Evolutionary conservation across 192 early-diverging fungal genomes (phyloP), one percentile per base, ranked within the genome.

Genomic region (Entomortierella beljakovae): DNA sequence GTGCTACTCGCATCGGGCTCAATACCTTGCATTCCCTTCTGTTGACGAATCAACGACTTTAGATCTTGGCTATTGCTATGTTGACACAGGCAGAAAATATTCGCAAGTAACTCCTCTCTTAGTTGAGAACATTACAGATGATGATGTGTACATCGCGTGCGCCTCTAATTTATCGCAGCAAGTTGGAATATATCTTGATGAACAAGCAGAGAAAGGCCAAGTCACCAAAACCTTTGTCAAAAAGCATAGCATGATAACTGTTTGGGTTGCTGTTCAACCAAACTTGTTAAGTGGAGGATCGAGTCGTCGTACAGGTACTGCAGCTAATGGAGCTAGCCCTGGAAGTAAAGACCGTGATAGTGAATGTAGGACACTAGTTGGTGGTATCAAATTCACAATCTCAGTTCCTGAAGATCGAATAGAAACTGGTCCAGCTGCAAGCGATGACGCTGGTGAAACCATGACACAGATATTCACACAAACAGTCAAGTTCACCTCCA

Each of bases 201-300:
- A 89, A 62, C 58, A 74, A 10, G 82, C 84, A 6, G 73, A 84
- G 57, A 75, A 83, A 56, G 87, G 86, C 10, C 83, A 84, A 26
- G 84, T 89, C 2, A 82, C 77, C 6, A 84, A 86, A 28, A 82
- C 90, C 11, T 66, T 85, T 16, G 69, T 94, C 28, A 81, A 80
- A 54, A 82, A 80, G 23, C 68, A 68, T 22, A 81, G 84, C 20
- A 82, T 81, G 74, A 51, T 83, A 16, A 89, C 85, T 4, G 85
- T 96, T 1, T 96, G 91, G 84, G 88, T 95, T 1, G 94, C 92
- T 6, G 81, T 95, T 2, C 92, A 94, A 62, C 94, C 94, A 1
- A 89, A 86, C 52, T 57, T 89, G 10, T 58, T 89, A 80, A 50
- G 69, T 22, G 70, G 81, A 20, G 66, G 29, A 48, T 55, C 70